Base-by-base conservation (phyloP, 1,284 basidiomycete genomes). In the Puccinia triticina region DNA sequence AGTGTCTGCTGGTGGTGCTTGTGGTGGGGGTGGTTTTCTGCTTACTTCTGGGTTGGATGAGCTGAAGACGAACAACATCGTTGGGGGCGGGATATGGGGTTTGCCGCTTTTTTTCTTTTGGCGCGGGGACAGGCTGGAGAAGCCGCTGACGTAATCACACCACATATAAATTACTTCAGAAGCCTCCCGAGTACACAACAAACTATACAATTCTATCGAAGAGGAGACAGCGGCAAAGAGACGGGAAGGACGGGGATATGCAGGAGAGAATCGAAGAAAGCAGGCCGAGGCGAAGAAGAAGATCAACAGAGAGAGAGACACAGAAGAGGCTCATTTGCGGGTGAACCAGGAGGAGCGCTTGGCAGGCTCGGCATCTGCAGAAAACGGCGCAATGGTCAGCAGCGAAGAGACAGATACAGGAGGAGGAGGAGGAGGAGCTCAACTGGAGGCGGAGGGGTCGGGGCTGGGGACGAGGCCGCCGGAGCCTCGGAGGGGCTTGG, bases 401-500 rank as follows among this genome's bases (percentile, higher is more conserved):
- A 55, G n/a, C 40, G 10, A 57, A 40, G 40, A 14, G 18, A 34
- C 26, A 37, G 5, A 21, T 48, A 26, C 34, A 48, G 16, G 32
- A 66, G n/a, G 12, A 64, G n/a, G n/a, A n/a, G n/a, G n/a, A n/a
- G n/a, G 1, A 64, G 14, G n/a, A 43, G 21, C 23, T 26, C 46
- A 73, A 43, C 50, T 43, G 48, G n/a, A n/a, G n/a, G n/a, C 23
- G 3, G n/a, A 57, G 50, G 69, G 16, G 16, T 71, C 71, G 11
- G 80, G 76, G 26, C 12, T 77, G 32, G 71, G 43, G 43, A 61
- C 64, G 11, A 80, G 32, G 23, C 82, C 84, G 29, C 84, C 84
- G 46, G 83, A 82, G 48, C 84, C 84, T 64, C 84, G 43, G 8
- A 84, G 55, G n/a, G 84, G 96, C 89, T 98, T 98, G 77, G 96